Evolutionary conservation across 495 filamentous ascomycete genomes (phyloP).

Genomic region (Schizothecium vesticola): DNA sequence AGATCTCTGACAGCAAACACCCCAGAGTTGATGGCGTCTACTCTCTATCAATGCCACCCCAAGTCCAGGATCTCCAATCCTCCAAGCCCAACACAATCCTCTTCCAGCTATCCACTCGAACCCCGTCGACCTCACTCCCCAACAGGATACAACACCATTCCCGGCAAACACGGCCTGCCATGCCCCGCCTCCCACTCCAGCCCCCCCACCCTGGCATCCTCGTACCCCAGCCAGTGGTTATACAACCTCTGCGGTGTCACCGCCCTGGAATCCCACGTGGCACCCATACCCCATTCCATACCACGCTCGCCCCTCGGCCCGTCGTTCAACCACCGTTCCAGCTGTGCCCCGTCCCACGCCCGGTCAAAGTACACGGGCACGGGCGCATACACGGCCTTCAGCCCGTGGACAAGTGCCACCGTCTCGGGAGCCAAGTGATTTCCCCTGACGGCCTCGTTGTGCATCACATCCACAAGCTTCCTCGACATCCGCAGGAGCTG

Average conservation of each 20-base stretch:
- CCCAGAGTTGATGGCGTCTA: too few relatives aligned
- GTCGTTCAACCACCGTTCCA: slow-evolving; percentile 60
- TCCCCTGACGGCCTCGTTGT: slow-evolving; percentile 54
- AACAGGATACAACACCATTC: slow-evolving; percentile 52
- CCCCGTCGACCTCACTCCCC: slow-evolving; percentile 28
- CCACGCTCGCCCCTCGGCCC: slow-evolving; percentile 44
- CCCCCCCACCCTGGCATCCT: slow-evolving; percentile 47
- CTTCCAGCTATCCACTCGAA: too few relatives aligned
- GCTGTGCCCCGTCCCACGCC: slow-evolving; percentile 49
- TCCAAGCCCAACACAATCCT: too few relatives aligned
- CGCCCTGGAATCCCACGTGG: slow-evolving; percentile 55
- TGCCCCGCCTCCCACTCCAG: slow-evolving; percentile 47
- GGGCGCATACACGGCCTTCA: slow-evolving; percentile 64
- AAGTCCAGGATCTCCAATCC: too few relatives aligned
- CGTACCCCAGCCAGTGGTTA: slow-evolving; percentile 58
- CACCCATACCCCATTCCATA: slow-evolving; percentile 47
- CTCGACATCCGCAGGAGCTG: slow-evolving; percentile 59
- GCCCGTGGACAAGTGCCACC: slow-evolving; percentile 62
- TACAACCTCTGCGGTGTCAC: slow-evolving; percentile 52
- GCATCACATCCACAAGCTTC: slow-evolving; percentile 59
- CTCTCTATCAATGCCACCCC: too few relatives aligned
- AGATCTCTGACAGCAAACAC: too few relatives aligned
- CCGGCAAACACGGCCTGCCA: slow-evolving; percentile 50
- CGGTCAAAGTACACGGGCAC: slow-evolving; percentile 67
- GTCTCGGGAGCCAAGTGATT: slow-evolving; percentile 64